phyloP scores from a whole-genome alignment of 129 eudicot genomes.

The Tanacetum coccineum region DNA sequence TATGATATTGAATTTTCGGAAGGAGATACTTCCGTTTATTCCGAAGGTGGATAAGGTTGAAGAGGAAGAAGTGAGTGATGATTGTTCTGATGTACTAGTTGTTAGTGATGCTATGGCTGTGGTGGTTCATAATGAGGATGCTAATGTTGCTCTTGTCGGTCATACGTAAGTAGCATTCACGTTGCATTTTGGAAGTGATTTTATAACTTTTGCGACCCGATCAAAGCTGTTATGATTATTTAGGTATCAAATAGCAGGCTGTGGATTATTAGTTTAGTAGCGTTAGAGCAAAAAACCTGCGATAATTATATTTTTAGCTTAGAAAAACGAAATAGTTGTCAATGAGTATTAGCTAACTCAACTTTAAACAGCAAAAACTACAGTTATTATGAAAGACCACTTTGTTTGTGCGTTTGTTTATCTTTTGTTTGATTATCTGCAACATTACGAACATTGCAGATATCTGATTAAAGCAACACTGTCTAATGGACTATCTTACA shows the following conservation, averaged over 20 bases:
- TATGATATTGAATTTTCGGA: constrained; percentile 76
- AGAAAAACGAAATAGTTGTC: too few species aligned
- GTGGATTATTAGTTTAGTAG: too few species aligned
- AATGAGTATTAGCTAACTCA: too few species aligned
- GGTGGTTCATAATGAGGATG: constrained; percentile 97
- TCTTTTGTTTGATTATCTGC: neutral
- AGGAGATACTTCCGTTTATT: constrained; percentile 76
- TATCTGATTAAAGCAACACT: constrained; percentile 67
- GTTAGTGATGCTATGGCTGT: constrained; percentile 71
- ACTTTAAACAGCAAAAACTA: too few species aligned
- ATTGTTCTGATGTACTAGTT: constrained; percentile 86
- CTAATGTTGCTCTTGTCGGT: constrained; percentile 78
- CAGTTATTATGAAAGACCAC: too few species aligned
- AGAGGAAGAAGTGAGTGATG: constrained; percentile 48
- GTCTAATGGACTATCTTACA: constrained; percentile 53
- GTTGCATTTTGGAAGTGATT: too few species aligned
- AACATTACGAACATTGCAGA: constrained; percentile 41
- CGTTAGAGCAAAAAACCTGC: too few species aligned
- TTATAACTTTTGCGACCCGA: too few species aligned
- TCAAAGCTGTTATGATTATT: too few species aligned
- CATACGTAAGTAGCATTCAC: constrained; percentile 51
- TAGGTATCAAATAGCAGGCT: too few species aligned
- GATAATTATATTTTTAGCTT: too few species aligned
- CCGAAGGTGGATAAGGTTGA: constrained; percentile 22
- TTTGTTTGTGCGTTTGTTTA: neutral